A percentile compares a stretch with the other conserved stretches of the same genome.
These are phyloP conservation scores for Populus euphratica DNA, from an alignment of 345 rosid species.

Conservation along the genomic window DNA sequence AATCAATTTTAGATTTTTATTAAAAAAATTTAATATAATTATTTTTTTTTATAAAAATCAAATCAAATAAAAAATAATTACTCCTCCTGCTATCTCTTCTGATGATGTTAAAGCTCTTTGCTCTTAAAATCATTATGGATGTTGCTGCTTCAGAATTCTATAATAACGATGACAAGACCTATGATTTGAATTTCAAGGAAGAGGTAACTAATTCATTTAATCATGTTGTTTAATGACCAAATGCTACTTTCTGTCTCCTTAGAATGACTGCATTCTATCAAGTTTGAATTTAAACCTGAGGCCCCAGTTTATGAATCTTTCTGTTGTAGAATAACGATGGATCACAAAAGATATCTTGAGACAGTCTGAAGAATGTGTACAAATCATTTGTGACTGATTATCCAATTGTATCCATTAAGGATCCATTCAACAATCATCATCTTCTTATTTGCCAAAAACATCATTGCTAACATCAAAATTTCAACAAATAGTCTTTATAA, in stretches of 20 bases:
- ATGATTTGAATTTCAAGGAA: constrained; percentile 45
- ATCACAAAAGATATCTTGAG: constrained; percentile 82
- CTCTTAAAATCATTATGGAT: no score
- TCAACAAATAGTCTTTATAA: no score
- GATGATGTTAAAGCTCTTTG: background rate
- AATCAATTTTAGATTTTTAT: no score
- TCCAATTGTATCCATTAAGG: constrained; percentile 94
- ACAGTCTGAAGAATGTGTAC: constrained; percentile 77
- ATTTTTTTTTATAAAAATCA: no score
- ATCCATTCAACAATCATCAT: constrained; percentile 46
- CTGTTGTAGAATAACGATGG: constrained; percentile 71
- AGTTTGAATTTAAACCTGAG: background rate
- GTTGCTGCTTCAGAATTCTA: constrained; percentile 80
- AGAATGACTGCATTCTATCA: background rate
- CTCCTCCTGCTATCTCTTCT: background rate
- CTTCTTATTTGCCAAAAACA: no score
- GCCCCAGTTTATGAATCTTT: background rate
- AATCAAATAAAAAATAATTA: no score
- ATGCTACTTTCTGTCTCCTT: background rate
- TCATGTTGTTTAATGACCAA: background rate
- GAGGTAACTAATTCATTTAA: constrained; percentile 12
- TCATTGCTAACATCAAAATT: no score
- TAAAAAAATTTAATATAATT: no score
- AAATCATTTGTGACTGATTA: constrained; percentile 80
- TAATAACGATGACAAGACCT: constrained; percentile 41